A percentile compares a stretch with the other conserved stretches of the same genome.
Conservation (phyloP, 2,329 filamentous ascomycete species). For the Aspergillus fijiensis region DNA sequence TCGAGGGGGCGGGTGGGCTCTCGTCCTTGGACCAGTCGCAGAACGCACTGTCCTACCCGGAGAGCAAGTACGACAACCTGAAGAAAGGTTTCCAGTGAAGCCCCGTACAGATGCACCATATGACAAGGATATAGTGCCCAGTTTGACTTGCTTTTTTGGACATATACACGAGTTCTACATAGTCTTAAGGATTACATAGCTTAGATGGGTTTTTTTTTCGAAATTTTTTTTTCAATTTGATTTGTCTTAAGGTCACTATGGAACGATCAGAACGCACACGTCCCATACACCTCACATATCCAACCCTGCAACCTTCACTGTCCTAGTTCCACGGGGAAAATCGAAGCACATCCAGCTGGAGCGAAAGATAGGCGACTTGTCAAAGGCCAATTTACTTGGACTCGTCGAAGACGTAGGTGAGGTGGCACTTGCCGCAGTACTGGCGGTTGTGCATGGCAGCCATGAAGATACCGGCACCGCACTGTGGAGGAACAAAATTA, state of each 20-base stretch:
- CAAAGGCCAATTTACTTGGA: conserved; percentile 50
- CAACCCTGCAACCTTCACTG: conserved; percentile 14
- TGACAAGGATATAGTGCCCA: neutral
- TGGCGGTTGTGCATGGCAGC: conserved; percentile 99
- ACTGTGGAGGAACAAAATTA: conserved; percentile 55
- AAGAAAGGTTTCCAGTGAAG: conserved; percentile 28
- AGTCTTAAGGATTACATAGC: conserved; percentile 1
- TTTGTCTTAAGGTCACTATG: conserved; percentile 15
- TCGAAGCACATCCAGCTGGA: conserved; percentile 16
- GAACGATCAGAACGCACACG: conserved; percentile 21
- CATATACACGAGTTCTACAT: conserved; percentile 6
- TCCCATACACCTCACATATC: conserved; percentile 16
- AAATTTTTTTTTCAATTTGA: conserved; percentile 22
- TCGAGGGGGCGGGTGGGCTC: conserved; percentile 37
- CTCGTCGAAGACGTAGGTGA: conserved; percentile 71
- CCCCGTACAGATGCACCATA: neutral
- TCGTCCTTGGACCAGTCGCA: conserved; percentile 34
- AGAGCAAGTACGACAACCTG: conserved; percentile 44
- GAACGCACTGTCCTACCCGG: conserved; percentile 40
- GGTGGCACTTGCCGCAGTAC: conserved; percentile 78
- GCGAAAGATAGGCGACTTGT: conserved; percentile 17
- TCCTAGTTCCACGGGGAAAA: conserved; percentile 1
- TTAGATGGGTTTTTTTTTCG: conserved; percentile 6
- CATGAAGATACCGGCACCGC: conserved; percentile 99
- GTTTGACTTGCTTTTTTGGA: neutral